phyloP scores from a whole-genome alignment of 208 protist species.

The Wallacemonas sp. region DNA sequence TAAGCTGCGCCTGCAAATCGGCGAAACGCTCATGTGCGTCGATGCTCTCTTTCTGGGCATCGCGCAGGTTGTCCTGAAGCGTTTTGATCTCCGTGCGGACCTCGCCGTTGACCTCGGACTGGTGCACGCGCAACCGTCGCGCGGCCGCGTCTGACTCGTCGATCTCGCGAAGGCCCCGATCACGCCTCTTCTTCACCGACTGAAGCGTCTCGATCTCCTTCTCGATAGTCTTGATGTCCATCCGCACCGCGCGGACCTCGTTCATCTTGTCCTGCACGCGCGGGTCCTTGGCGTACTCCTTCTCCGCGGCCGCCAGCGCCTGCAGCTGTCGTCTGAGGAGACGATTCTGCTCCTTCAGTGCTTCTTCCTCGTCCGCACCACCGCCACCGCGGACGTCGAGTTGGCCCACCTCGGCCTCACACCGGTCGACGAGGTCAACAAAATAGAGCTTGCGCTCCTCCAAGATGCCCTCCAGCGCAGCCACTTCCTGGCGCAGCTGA shows the following conservation, averaged over 20 bases:
- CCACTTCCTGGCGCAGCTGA: slow-evolving; percentile 36
- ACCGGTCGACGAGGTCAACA: slow-evolving; percentile 25
- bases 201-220: slow-evolving; percentile 64
- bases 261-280: slow-evolving; percentile 71
- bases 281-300: slow-evolving; percentile 39
- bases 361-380: not conserved
- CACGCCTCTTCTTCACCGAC: slow-evolving; percentile 49
- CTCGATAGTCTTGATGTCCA: slow-evolving; percentile 51
- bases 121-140: slow-evolving; percentile 38
- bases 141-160: slow-evolving; percentile 41
- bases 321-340: slow-evolving; percentile 39
- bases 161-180: slow-evolving; percentile 47
- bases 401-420: slow-evolving; percentile 2
- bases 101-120: slow-evolving; percentile 46
- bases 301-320: slow-evolving; percentile 25
- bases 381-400: not conserved
- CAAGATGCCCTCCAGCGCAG: slow-evolving; percentile 24
- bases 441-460: slow-evolving; percentile 36
- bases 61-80: slow-evolving; percentile 52
- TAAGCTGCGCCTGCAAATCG: slow-evolving; percentile 50
- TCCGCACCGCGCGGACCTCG: slow-evolving; percentile 46
- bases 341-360: slow-evolving; percentile 23
- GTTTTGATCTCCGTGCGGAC: slow-evolving; percentile 41
- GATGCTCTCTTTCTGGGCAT: slow-evolving; percentile 47
- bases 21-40: slow-evolving; percentile 61